Evolutionary conservation across 305 asterid genomes (phyloP).

Genomic region (Fraxinus nigra): DNA sequence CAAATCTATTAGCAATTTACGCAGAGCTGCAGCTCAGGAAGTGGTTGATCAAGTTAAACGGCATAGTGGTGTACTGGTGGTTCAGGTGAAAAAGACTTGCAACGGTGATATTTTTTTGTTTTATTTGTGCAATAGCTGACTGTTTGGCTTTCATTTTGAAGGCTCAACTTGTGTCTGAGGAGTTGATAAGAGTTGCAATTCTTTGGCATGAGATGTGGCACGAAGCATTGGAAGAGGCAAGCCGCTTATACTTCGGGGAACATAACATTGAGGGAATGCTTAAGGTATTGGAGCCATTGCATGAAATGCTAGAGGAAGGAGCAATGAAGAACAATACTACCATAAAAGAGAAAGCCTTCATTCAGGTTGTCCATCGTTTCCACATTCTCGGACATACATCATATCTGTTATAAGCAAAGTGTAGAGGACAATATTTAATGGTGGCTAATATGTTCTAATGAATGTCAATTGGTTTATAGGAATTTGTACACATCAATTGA

Average conservation of each 20-base stretch:
- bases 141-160: slow-evolving; percentile 33
- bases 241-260: slow-evolving; percentile 97
- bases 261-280: slow-evolving; percentile 98
- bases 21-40: slow-evolving; percentile 97
- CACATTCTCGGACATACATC: not conserved
- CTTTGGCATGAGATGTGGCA: slow-evolving; percentile 99
- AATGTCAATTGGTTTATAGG: not conserved
- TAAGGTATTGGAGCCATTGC: slow-evolving; percentile 91
- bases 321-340: slow-evolving; percentile 77
- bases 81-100: slow-evolving; percentile 57
- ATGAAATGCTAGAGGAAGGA: slow-evolving; percentile 96
- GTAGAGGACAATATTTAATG: not conserved
- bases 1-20: slow-evolving; percentile 88
- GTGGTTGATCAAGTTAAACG: slow-evolving; percentile 98
- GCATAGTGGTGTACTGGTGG: slow-evolving; percentile 95
- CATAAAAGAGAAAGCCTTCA: slow-evolving; percentile 83
- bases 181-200: slow-evolving; percentile 97
- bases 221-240: slow-evolving; percentile 97
- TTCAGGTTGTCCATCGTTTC: slow-evolving; percentile 58
- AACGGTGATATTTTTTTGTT: slow-evolving; percentile 10
- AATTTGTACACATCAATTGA: not conserved
- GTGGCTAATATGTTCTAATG: slow-evolving; percentile 15
- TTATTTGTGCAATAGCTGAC: slow-evolving; percentile 29
- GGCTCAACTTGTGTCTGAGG: slow-evolving; percentile 99
- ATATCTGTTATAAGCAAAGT: not conserved